Evolutionary conservation across 352 stramenopile species (phyloP), one percentile per base, ranked within the genome.

Genomic region (Pythium dissotocum): DNA sequence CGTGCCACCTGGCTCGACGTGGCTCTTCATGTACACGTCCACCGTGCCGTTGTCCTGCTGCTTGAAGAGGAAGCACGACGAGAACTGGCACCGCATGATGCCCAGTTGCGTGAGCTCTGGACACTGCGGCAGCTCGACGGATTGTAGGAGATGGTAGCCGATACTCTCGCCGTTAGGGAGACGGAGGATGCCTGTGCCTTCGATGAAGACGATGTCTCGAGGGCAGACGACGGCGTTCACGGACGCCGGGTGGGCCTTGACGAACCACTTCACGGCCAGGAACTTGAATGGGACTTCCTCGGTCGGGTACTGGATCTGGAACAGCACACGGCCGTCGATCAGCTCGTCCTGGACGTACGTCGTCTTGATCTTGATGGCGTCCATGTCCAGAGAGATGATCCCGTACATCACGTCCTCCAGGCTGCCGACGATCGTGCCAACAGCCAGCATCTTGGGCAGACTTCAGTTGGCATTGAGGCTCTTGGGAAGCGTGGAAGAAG

Each of bases 371-470:
- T 80, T 78, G 54, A 85, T 65, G 1, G 69, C n/a, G 56, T 61
- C n/a, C 64, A 56, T 38, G 46, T 79, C 13, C 65, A 62, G 59
- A 42, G 78, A 74, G 51, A 83, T 67, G 8, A 69, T 77, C 12
- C 80, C 80, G 59, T 86, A 89, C 67, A 89, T 83, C 46, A 82
- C 77, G 67, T 91, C 80, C 16, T 90, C 71, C 0, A 92, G 52
- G 18, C 69, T 75, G 18, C 84, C 82, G 4, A 63, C 68, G 5
- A 92, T 63, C 1, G 72, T 81, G 21, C 84, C 84, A n/a, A 73
- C 56, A 0, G 64, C 67, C 7, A 73, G 35, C 30, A 77, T 28
- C 5, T 57, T 48, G 21, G 75, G 73, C 30, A 73, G 54, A 46
- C 75, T 74, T 18, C 61, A 65, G 38, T 36, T 42, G 2, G 8